A percentile compares a stretch with the other conserved stretches of the same genome.
These are phyloP conservation scores for Moricandia moricandioides DNA, from an alignment of 345 rosid species.

Conservation along the genomic window DNA sequence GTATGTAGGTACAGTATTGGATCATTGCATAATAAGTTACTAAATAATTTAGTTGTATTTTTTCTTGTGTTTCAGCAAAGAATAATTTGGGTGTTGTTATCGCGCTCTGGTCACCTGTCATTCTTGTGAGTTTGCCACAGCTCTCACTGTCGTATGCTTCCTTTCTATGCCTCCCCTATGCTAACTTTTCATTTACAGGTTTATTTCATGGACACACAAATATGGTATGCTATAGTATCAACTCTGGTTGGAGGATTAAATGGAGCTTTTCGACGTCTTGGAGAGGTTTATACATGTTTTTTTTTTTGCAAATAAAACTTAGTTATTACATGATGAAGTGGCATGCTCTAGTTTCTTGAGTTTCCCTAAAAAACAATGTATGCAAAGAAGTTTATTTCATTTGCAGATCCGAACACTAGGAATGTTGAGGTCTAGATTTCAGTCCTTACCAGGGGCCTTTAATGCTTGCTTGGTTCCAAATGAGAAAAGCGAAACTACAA, in stretches of 20 bases:
- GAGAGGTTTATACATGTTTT: conserved; percentile 45
- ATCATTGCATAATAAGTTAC: not conserved
- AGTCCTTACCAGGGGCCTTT: conserved; percentile 54
- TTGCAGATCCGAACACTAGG: conserved; percentile 53
- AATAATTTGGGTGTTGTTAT: not conserved
- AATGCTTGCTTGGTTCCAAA: conserved; percentile 48
- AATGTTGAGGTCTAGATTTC: conserved; percentile 57
- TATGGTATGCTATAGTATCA: not conserved
- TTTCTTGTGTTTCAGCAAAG: conserved; percentile 19
- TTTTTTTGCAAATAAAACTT: conserved; percentile 39
- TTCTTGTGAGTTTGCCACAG: conserved; percentile 19
- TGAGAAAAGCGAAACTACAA: conserved; percentile 40
- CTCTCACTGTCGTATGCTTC: conserved; percentile 13
- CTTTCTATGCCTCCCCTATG: not conserved
- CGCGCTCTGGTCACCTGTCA: not conserved
- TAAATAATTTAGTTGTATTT: not conserved
- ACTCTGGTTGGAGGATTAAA: not conserved
- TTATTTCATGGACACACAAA: not conserved
- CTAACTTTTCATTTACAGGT: not conserved
- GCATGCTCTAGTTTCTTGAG: not conserved
- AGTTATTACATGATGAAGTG: conserved; percentile 42
- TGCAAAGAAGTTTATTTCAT: conserved; percentile 16
- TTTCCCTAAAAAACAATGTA: conserved; percentile 4
- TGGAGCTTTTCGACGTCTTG: not conserved
- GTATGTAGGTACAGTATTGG: not conserved